Evolutionary conservation across 306 rosid genomes (phyloP), one percentile per base, ranked within the genome.

Genomic region (Vigna trinervia): DNA sequence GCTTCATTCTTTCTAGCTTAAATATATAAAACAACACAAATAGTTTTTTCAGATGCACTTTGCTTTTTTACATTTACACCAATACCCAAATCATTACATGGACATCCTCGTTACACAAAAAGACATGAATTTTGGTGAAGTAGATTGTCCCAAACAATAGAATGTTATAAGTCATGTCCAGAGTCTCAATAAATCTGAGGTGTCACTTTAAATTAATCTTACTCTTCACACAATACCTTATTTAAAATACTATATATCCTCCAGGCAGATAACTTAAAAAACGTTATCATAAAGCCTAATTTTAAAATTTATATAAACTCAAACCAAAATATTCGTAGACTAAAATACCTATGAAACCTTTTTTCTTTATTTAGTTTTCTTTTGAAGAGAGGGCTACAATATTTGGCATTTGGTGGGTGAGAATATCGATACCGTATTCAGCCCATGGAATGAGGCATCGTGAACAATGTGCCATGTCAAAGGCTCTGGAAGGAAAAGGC

Each of bases 381-480:
- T n/a, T 36, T 3, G 26, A 63, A 36, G 26, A 5, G 28, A 72
- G n/a, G 26, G 15, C 41, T 56, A 53, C 23, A 38, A 1, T 57
- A 43, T 46, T 60, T 23, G 78, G 0, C 1, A 45, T 13, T 57
- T 56, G 57, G 36, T 26, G 32, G 30, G 52, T 39, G 45, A 47
- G 52, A 73, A 53, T 28, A 26, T 0, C 1, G 2, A n/a, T 32
- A 87, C 91, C 82, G 56, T 83, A 72, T 76, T 85, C 68, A 30
- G 80, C 87, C 96, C 93, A 92, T 2, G 93, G 96, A 73, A 92
- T 87, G 81, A 92, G 96, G 83, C 96, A 92, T 2, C 97, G 89
- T 75, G 97, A 92, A 85, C 96, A 92, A 68, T 92, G 97, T 52
- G 96, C 96, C 86, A 92, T 88, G 85, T 90, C 96, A 32, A 92